phyloP scores from a whole-genome alignment of 371 early-diverging fungal species.

The Mycotypha africana region DNA sequence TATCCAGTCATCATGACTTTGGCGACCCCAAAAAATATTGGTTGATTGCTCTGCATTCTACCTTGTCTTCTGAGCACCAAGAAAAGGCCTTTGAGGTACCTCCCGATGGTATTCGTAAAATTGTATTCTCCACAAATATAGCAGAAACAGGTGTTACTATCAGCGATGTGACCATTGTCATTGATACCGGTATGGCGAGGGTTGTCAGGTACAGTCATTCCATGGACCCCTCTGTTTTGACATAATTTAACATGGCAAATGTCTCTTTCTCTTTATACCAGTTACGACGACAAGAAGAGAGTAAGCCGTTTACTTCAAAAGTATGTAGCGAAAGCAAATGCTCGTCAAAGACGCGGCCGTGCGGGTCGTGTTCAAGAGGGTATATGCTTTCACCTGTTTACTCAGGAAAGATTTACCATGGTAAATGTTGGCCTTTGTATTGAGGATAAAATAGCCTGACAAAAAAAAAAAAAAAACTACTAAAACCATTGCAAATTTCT shows the following conservation, averaged over 20 bases:
- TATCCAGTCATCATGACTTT: constrained; percentile 43
- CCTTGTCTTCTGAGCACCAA: constrained; percentile 67
- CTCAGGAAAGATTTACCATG: constrained; percentile 44
- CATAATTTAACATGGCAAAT: too few species aligned
- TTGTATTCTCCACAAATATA: constrained; percentile 91
- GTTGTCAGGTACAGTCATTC: constrained; percentile 46
- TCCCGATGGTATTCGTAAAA: constrained; percentile 66
- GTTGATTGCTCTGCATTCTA: constrained; percentile 78
- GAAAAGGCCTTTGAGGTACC: constrained; percentile 61
- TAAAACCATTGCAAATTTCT: neutral
- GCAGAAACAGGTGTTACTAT: constrained; percentile 96
- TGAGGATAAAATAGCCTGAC: too few species aligned
- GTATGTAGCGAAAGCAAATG: constrained; percentile 79
- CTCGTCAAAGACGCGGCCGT: constrained; percentile 86
- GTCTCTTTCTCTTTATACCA: constrained; percentile 1
- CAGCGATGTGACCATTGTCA: constrained; percentile 89
- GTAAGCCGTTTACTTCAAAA: constrained; percentile 67
- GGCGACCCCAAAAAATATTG: constrained; percentile 41
- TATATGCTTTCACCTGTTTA: constrained; percentile 70
- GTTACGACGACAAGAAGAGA: constrained; percentile 61
- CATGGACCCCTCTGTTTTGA: too few species aligned
- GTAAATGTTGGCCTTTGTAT: constrained; percentile 19
- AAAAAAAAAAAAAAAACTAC: too few species aligned
- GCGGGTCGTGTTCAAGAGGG: constrained; percentile 91
- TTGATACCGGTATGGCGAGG: constrained; percentile 91